Evolutionary conservation across 1,284 basidiomycete species (phyloP).

Genomic region (Ganoderma boninense): DNA sequence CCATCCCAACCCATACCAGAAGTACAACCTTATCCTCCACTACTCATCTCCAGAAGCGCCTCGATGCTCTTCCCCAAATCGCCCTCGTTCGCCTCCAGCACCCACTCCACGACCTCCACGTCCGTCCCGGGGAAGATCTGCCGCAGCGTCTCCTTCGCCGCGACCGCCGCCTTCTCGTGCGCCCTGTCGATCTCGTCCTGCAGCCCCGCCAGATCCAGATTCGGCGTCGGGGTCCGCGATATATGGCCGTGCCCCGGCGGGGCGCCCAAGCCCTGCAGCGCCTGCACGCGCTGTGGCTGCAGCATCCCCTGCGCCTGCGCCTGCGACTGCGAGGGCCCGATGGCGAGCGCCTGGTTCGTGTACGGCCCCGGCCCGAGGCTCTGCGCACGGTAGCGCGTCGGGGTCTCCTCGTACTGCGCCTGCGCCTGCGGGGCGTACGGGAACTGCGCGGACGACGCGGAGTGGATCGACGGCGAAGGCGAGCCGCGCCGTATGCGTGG

Average conservation of each 20-base stretch:
- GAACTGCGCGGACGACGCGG: conserved; percentile 42
- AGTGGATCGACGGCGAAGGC: conserved; percentile 32
- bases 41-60: conserved; percentile 80
- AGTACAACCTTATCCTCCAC: conserved; percentile 45
- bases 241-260: conserved; percentile 44
- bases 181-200: conserved; percentile 84
- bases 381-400: conserved; percentile 46
- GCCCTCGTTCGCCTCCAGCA: conserved; percentile 87
- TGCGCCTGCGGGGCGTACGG: conserved; percentile 34
- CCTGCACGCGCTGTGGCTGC: conserved; percentile 54
- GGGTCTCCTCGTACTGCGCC: conserved; percentile 52
- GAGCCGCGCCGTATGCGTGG: conserved; percentile 64
- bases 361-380: conserved; percentile 45
- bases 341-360: conserved; percentile 50
- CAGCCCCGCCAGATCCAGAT: conserved; percentile 72
- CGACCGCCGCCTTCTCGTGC: conserved; percentile 71
- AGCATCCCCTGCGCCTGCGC: conserved; percentile 43
- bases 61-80: conserved; percentile 93
- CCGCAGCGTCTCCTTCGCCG: conserved; percentile 74
- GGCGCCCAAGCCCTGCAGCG: conserved; percentile 34
- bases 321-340: conserved; percentile 47
- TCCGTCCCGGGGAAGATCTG: conserved; percentile 91
- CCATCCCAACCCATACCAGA: neutral
- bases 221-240: conserved; percentile 74
- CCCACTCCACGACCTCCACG: conserved; percentile 83